Evolutionary conservation across 495 filamentous ascomycete genomes (phyloP).

Genomic region (Penicillium turbatum): DNA sequence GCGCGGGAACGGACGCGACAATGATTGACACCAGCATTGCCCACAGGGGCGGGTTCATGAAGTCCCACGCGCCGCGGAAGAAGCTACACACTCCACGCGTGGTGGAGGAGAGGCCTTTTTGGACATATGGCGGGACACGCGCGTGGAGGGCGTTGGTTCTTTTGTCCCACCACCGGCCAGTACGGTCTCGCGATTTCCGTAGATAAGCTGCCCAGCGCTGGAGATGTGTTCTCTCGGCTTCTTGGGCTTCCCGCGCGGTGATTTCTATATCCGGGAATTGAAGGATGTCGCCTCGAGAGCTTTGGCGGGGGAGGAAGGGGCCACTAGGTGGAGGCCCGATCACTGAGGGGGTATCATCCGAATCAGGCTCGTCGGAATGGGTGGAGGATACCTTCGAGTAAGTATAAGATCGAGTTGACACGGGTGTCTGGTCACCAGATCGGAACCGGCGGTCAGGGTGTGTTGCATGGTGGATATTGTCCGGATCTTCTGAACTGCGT

Average conservation of each 20-base stretch:
- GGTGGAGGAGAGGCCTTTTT: conserved; percentile 47
- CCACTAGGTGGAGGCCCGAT: conserved; percentile 35
- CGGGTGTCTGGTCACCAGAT: conserved; percentile 43
- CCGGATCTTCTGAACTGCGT: conserved; percentile 25
- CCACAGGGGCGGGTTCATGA: conserved; percentile 99
- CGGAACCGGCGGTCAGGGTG: conserved; percentile 27
- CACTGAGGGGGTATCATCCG: conserved; percentile 21
- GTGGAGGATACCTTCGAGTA: conserved; percentile 34
- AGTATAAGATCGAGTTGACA: conserved; percentile 32
- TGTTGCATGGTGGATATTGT: conserved; percentile 16
- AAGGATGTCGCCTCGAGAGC: conserved; percentile 37
- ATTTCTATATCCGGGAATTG: conserved; percentile 43
- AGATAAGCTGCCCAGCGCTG: conserved; percentile 24
- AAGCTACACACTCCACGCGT: conserved; percentile 47
- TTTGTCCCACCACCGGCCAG: conserved; percentile 21
- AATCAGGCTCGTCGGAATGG: conserved; percentile 22
- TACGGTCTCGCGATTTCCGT: conserved; percentile 14
- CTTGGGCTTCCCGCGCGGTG: conserved; percentile 16
- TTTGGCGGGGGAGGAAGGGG: conserved; percentile 41
- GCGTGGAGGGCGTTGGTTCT: conserved; percentile 30
- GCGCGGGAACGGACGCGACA: conserved; percentile 80
- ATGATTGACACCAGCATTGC: conserved; percentile 88
- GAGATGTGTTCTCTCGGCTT: conserved; percentile 19
- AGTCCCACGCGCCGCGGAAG: conserved; percentile 67
- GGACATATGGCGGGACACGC: conserved; percentile 55